Percentiles rank a stretch among this genome's conserved stretches.
Conservation (phyloP, 805 yeast species). For the Barnettozyma populi region DNA sequence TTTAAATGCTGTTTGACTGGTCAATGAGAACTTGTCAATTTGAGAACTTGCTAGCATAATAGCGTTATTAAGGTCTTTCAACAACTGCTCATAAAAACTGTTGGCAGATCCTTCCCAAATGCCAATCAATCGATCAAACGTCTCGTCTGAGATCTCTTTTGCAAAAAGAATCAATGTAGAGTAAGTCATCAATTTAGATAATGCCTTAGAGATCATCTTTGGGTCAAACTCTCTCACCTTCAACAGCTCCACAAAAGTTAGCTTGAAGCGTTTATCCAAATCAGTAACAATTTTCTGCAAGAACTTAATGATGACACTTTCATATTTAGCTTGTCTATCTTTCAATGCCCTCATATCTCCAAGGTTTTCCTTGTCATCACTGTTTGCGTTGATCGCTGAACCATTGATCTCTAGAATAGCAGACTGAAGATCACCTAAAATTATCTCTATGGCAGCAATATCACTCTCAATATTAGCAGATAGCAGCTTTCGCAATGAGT, state of each 20-base stretch:
- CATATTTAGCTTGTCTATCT: conserved; percentile 60
- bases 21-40: conserved; percentile 17
- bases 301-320: conserved; percentile 47
- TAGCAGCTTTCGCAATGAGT: conserved; percentile 43
- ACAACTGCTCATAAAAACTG: conserved; percentile 30
- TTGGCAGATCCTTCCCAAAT: conserved; percentile 35
- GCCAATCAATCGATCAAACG: conserved; percentile 39
- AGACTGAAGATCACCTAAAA: conserved; percentile 49
- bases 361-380: conserved; percentile 33
- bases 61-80: conserved; percentile 26
- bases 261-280: conserved; percentile 38
- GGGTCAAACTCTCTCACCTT: conserved; percentile 25
- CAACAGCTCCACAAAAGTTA: conserved; percentile 29
- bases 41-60: conserved; percentile 18
- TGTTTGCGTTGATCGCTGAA: conserved; percentile 11
- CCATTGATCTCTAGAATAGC: conserved; percentile 64
- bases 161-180: conserved; percentile 51
- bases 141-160: conserved; percentile 46
- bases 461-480: conserved; percentile 45
- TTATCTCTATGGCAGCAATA: conserved; percentile 46
- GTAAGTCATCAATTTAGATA: conserved; percentile 38
- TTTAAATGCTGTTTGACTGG: conserved; percentile 12
- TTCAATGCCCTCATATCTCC: conserved; percentile 67
- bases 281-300: conserved; percentile 39
- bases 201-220: conserved; percentile 12